phyloP scores from a whole-genome alignment of 139 green algal genomes.

The Zygnema circumcarinatum region DNA sequence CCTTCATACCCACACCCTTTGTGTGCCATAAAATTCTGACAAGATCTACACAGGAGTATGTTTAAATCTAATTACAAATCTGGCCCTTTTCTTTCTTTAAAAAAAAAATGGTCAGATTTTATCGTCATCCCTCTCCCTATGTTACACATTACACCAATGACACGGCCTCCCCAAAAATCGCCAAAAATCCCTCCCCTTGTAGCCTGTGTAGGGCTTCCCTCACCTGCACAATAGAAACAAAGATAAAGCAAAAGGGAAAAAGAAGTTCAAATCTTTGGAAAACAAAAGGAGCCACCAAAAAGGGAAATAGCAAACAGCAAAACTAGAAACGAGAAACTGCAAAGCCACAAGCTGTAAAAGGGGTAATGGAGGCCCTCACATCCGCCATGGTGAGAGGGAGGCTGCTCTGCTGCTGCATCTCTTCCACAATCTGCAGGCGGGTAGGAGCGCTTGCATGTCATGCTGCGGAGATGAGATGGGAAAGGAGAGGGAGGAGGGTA shows the following conservation, averaged over 20 bases:
- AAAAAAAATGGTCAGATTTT: no score
- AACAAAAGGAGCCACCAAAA: background rate
- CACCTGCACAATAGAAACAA: constrained; percentile 5
- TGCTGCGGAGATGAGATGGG: no score
- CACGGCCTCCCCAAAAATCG: no score
- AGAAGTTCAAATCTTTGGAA: background rate
- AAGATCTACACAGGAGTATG: no score
- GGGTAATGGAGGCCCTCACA: background rate
- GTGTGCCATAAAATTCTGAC: no score
- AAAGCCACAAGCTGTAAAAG: background rate
- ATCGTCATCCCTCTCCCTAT: no score
- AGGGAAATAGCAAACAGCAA: background rate
- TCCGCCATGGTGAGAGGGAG: background rate
- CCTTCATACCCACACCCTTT: no score
- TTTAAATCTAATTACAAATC: no score
- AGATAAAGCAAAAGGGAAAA: background rate
- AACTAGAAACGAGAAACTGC: background rate
- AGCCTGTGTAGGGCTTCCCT: background rate
- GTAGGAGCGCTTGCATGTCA: background rate
- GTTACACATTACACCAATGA: no score
- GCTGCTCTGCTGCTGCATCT: constrained; percentile 11
- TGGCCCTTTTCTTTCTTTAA: no score
- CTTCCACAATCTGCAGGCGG: background rate
- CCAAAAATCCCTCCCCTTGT: background rate
- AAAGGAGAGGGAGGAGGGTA: background rate